Evolutionary conservation across 305 asterid genomes (phyloP), one percentile per base, ranked within the genome.

Genomic region (Fraxinus velutina): DNA sequence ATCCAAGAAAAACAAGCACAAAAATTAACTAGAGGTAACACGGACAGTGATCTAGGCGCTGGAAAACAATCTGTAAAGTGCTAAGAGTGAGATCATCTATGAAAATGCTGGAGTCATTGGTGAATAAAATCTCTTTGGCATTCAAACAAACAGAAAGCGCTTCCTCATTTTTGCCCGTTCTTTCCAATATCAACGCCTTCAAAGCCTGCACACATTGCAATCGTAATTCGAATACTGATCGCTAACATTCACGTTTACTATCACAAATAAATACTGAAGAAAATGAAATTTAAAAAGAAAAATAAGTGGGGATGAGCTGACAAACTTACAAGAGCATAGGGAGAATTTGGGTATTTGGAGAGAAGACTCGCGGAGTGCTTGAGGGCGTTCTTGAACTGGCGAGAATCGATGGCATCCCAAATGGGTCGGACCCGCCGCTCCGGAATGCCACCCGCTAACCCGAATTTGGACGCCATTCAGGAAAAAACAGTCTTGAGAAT

Each of bases 401-500:
- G 98, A 76, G 98, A 90, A 80, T 94, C 97, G 78, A 96, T 89
- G 86, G 98, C 97, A 80, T 96, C 99, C 98, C 98, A 92, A 73
- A 96, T 89, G 72, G 97, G 97, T 75, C 97, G 95, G 84, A 93
- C 97, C 80, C 98, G 89, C 42, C 98, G 95, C 91, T 94, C 99
- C 89, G 98, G 97, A 37, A 94, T 89, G 79, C 97, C 99, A 32
- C 98, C 97, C 77, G 95, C 95, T 71, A 96, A 85, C 50, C 98
- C 99, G 83, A 94, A 90, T 86, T 93, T 96, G 6, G 98, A 93
- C n/a, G 98, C 89, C 98, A 96, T 96, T 60, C 27, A 52, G 36
- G 66, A 36, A 77, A 47, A 27, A 22, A 4, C 75, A 19, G 24
- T 22, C 4, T 29, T 27, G 22, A 19, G 32, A 33, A 0, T 52